Evolutionary conservation across 108 stramenopile species (phyloP).

Genomic region (Asterionellopsis glacialis): DNA sequence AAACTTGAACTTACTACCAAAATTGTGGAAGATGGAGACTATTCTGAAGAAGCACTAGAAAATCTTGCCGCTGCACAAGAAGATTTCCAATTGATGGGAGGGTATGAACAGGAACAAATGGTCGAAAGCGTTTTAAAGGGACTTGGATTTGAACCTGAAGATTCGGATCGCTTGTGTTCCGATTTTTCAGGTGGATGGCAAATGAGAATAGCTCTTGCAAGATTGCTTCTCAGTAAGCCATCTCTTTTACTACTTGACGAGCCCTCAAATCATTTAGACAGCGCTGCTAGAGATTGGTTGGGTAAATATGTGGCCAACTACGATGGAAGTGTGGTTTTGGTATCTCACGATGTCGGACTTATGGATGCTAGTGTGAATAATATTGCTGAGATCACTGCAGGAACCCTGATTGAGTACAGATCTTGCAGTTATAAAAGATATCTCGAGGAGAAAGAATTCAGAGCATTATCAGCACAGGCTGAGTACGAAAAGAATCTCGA

Average conservation of each 20-base stretch:
- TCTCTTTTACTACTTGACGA: constrained; percentile 83
- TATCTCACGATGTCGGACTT: constrained; percentile 83
- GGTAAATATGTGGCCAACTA: constrained; percentile 78
- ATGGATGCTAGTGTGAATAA: constrained; percentile 59
- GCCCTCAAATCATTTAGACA: constrained; percentile 81
- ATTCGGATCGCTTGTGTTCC: constrained; percentile 63
- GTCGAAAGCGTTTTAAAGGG: constrained; percentile 83
- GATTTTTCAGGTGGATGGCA: constrained; percentile 94
- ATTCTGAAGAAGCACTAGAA: constrained; percentile 50
- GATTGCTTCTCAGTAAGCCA: constrained; percentile 80
- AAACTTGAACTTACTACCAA: constrained; percentile 29
- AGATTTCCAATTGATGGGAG: constrained; percentile 71
- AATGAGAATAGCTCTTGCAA: constrained; percentile 89
- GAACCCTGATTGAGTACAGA: constrained; percentile 51
- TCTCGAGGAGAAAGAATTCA: constrained; percentile 65
- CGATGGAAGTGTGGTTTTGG: constrained; percentile 77
- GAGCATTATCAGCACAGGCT: constrained; percentile 66
- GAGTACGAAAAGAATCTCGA: constrained; percentile 82
- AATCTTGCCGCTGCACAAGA: constrained; percentile 52
- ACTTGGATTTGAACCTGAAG: constrained; percentile 73
- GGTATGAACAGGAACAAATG: constrained; percentile 83
- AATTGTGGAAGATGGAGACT: constrained; percentile 11
- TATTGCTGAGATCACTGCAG: constrained; percentile 80
- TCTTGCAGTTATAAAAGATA: constrained; percentile 74
- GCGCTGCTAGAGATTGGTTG: constrained; percentile 72